These are phyloP conservation scores for Fusarium sp. DNA, from an alignment of 2,329 filamentous ascomycete genomes.

Conservation along the genomic window DNA sequence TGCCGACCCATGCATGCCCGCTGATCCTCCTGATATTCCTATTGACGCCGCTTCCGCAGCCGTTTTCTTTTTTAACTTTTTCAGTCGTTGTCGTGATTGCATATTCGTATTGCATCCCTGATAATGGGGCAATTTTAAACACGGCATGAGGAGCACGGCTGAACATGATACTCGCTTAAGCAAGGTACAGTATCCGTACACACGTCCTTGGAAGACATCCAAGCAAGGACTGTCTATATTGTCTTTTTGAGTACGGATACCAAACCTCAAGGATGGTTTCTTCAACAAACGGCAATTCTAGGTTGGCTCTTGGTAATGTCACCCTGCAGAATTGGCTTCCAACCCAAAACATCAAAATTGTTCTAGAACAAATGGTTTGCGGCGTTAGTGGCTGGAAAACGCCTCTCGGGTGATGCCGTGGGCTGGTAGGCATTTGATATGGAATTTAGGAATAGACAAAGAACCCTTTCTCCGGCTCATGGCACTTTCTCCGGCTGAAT, in stretches of 20 bases:
- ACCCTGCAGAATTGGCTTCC: neutral
- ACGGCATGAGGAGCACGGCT: conserved; percentile 11
- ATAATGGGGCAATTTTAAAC: conserved; percentile 2
- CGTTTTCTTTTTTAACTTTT: conserved; percentile 18
- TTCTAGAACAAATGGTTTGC: conserved; percentile 40
- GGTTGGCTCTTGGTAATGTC: too few relatives aligned
- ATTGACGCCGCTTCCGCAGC: conserved; percentile 39
- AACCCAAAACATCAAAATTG: neutral
- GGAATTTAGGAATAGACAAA: conserved; percentile 1
- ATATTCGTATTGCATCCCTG: conserved; percentile 1
- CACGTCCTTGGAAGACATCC: neutral
- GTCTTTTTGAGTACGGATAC: neutral
- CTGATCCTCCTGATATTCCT: conserved; percentile 41
- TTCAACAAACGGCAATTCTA: neutral
- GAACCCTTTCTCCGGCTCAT: neutral
- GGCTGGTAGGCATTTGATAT: conserved; percentile 14
- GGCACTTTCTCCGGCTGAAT: neutral
- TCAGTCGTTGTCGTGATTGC: conserved; percentile 7
- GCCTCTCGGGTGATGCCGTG: conserved; percentile 33
- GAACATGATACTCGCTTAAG: conserved; percentile 27
- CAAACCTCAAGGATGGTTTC: neutral
- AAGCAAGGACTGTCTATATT: neutral
- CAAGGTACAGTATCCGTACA: conserved; percentile 1
- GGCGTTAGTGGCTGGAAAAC: conserved; percentile 20
- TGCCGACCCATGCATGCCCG: conserved; percentile 29